Evolutionary conservation across 2,329 filamentous ascomycete species (phyloP).

Genomic region (Fusarium bactridioides): DNA sequence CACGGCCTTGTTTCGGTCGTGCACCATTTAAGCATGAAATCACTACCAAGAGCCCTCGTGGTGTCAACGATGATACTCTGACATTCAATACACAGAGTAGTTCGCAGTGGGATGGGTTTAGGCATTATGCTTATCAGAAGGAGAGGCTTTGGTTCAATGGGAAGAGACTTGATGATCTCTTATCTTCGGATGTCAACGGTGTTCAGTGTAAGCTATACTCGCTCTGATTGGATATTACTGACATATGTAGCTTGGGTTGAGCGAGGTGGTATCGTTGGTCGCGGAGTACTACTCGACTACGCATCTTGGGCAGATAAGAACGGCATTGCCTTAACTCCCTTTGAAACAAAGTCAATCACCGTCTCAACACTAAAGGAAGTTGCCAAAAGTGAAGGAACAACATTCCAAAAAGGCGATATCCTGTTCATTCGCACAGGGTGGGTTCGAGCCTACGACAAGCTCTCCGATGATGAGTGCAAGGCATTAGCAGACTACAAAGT

Average conservation of each 20-base stretch:
- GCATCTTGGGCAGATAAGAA: conserved; percentile 53
- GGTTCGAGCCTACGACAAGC: conserved; percentile 52
- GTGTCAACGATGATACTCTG: conserved; percentile 46
- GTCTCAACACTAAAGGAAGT: conserved; percentile 53
- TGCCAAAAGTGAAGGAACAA: conserved; percentile 52
- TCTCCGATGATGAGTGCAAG: conserved; percentile 48
- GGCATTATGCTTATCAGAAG: conserved; percentile 50
- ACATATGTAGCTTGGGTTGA: conserved; percentile 11
- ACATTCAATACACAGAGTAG: conserved; percentile 50
- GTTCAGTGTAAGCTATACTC: conserved; percentile 37
- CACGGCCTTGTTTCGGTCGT: conserved; percentile 46
- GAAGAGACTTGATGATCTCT: conserved; percentile 53
- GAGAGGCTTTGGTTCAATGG: conserved; percentile 47
- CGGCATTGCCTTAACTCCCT: conserved; percentile 48
- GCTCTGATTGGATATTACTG: accelerated
- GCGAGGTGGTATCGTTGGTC: conserved; percentile 55
- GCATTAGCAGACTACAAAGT: conserved; percentile 44
- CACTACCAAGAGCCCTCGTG: conserved; percentile 39
- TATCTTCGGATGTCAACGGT: conserved; percentile 44
- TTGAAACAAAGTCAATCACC: conserved; percentile 53
- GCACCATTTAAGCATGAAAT: conserved; percentile 41
- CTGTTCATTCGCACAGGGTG: conserved; percentile 64
- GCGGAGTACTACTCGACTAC: conserved; percentile 63
- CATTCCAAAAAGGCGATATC: conserved; percentile 61
- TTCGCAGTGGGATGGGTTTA: conserved; percentile 51